Base-by-base conservation (phyloP, 2,329 filamentous ascomycete species). In the Ophiocordyceps robertsii region DNA sequence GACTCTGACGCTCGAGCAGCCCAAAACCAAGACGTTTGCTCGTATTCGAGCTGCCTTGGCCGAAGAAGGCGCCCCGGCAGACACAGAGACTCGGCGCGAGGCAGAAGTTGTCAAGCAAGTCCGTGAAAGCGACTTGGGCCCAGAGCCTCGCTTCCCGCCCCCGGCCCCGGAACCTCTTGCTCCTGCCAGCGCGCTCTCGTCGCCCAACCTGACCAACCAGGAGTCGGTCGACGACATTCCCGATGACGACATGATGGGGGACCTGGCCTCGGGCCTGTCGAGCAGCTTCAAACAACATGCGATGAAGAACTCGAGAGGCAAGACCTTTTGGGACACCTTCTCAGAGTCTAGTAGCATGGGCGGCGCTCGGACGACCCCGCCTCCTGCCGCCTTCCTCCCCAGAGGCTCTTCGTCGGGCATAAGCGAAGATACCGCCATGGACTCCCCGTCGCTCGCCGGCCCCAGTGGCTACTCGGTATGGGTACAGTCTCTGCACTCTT, bases 41-140 rank as follows among this genome's bases (percentile, higher is more conserved):
- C 82, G 92, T 11, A 95, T 98, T 50, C 80, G 85, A 47, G 92
- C 90, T 9, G 88, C 88, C 4, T 72, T 98, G 1, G 72, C 85
- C 44, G 92, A 98, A 64, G 92, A 98, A 64, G 75, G 77, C 14
- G 79, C 88, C 0, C 92, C 92, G 0, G 70, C 94, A 10, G 92
- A 98, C 53, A 82, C 83, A 36, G 92, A 98, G 60, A 80, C 87
- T 44, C 81, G 84, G 41, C 82, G 88, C 33, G 92, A 98, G 67
- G 88, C 90, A 32, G 90, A 96, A 62, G 92, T 96, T 6, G 87
- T 98, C 48, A 84, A 87, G 40, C 92, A 95, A 62, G 89, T 96
- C 27, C 83, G 88, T 36, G 92, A 96, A 60, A 90, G 82, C 52
- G 89, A 95, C 54, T 73, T 81, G 48, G 77, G 79, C 39, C 64